Conservation (phyloP, 345 rosid genomes). For the Salix caprea region DNA sequence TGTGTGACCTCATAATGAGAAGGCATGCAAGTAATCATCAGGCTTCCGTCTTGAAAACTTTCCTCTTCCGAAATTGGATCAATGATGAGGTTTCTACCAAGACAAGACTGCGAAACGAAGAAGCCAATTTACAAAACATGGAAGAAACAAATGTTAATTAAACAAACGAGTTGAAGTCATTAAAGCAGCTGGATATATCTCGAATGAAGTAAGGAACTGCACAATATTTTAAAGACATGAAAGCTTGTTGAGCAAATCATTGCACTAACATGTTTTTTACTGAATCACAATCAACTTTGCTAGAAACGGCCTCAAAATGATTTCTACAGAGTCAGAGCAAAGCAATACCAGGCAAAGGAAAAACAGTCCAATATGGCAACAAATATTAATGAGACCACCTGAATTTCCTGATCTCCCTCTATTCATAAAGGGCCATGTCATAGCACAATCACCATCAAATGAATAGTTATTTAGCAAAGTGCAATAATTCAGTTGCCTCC, state of each 20-base stretch:
- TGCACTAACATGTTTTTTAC: neutral
- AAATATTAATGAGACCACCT: neutral
- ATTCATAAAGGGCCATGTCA: neutral
- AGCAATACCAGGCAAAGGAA: neutral
- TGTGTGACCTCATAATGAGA: slow-evolving; percentile 87
- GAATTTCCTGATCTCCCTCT: neutral
- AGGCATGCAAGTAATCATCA: slow-evolving; percentile 82
- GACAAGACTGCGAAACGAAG: slow-evolving; percentile 52
- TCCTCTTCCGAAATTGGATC: slow-evolving; percentile 85
- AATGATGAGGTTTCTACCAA: slow-evolving; percentile 68
- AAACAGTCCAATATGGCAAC: neutral
- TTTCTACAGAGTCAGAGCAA: neutral
- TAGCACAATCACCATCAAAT: neutral
- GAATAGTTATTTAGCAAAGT: neutral
- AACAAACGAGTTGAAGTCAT: neutral
- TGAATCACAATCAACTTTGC: neutral
- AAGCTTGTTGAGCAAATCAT: neutral
- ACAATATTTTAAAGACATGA: neutral
- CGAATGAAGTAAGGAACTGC: neutral
- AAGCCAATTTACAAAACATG: neutral
- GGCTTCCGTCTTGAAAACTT: slow-evolving; percentile 81
- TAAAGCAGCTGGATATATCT: slow-evolving; percentile 3
- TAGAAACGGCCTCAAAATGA: neutral
- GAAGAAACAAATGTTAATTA: neutral
- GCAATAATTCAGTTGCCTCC: neutral